Base-by-base conservation (phyloP, 1,139 yeast species). In the Spencermartinsiella ligniputridi region DNA sequence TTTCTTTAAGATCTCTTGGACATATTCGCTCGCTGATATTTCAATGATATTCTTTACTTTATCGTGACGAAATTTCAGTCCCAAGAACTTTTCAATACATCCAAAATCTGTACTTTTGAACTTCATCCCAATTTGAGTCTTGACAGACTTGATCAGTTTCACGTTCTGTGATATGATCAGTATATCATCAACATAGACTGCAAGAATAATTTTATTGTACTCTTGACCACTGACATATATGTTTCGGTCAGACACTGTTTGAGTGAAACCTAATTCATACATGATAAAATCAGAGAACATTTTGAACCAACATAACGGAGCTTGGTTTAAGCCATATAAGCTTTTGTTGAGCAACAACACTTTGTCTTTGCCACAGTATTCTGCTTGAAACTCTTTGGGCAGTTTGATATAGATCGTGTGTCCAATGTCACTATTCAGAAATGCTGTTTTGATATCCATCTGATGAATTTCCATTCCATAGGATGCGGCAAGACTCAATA, bases 241-340 rank as follows among this genome's bases (percentile, higher is more conserved):
- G 11, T 22, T 22, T 22, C 25, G 6, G 25, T 22, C 25, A 6
- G 9, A 6, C 11, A 6, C 9, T 6, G 11, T 6, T 22, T 22
- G 25, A 22, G 25, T 22, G 11, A 22, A 22, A 6, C 11, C 25
- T 6, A 22, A 11, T 22, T 22, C 25, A 6, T 22, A 11, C 11
- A 11, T 22, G 6, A 35, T 19, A 5, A 13, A 18, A 6, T 35
- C 29, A 13, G 20, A 18, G 17, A 35, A 22, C 11, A 18, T 35
- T 3, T 34, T 38, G 38, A 52, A 51, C 56, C 61, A 57, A 35
- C 52, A 50, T 12, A 44, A 27, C 2, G 62, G 57, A 13, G 61
- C 55, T 38, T 57, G 62, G 32, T 52, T 49, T 5, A 56, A 35
- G 1, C 62, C 59, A 44, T 57, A 57, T 1, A 57, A 34, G 33